phyloP scores from a whole-genome alignment of 371 early-diverging fungal genomes.

The Ordospora colligata region DNA sequence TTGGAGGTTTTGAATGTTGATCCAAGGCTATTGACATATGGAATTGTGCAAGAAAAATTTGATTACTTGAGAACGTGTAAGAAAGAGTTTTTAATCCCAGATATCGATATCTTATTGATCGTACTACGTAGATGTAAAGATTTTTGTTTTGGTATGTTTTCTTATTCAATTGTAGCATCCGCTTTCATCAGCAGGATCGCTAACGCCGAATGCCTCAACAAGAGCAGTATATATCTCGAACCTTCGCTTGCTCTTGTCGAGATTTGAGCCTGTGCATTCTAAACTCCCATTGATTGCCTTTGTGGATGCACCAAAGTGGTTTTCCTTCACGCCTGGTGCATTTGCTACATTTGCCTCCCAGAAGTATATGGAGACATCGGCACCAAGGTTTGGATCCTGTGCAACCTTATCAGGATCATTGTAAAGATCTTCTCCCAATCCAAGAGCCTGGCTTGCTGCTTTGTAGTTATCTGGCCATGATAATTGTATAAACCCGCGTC shows the following conservation, averaged over 20 bases:
- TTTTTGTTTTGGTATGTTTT: conserved; percentile 27
- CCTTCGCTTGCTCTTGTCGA: conserved; percentile 52
- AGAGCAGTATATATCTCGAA: conserved; percentile 55
- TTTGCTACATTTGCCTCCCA: conserved; percentile 59
- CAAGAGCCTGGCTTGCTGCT: conserved; percentile 55
- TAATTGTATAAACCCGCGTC: conserved; percentile 62
- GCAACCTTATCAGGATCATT: conserved; percentile 59
- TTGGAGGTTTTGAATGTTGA: conserved; percentile 43
- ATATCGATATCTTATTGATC: conserved; percentile 3
- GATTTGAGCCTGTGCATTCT: conserved; percentile 56
- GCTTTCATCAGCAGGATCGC: conserved; percentile 45
- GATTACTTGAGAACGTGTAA: background rate
- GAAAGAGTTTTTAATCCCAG: conserved; percentile 1
- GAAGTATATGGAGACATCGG: conserved; percentile 56
- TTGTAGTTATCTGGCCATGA: conserved; percentile 61
- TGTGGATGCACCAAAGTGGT: conserved; percentile 60
- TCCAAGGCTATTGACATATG: conserved; percentile 15
- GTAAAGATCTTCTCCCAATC: conserved; percentile 52
- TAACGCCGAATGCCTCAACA: conserved; percentile 54
- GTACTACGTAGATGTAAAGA: background rate
- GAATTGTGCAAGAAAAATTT: background rate
- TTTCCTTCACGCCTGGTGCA: conserved; percentile 49
- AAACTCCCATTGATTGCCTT: conserved; percentile 62
- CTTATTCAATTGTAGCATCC: conserved; percentile 60
- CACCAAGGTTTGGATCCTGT: conserved; percentile 56